Base-by-base conservation (phyloP, 1,284 basidiomycete genomes). In the Ustilago shanxiensis region DNA sequence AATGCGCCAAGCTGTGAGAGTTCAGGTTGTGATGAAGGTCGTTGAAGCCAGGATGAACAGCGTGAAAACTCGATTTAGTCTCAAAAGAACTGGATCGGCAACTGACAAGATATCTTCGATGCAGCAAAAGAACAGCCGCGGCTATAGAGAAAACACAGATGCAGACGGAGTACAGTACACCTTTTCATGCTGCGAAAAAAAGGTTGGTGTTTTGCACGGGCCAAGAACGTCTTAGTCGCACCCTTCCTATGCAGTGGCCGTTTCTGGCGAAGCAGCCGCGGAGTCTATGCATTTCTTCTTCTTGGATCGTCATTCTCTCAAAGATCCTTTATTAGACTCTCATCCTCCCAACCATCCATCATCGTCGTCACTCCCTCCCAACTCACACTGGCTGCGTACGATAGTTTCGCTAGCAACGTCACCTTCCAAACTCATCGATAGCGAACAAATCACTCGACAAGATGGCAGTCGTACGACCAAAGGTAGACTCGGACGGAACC, bases 381-480 rank as follows among this genome's bases (percentile, higher is more conserved):
- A 5, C 11, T n/a, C n/a, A 4, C 44, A 11, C 44, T 45, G n/a
- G 44, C 44, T 45, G 44, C 44, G n/a, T 20, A 45, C 35, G 9
- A 37, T 14, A 37, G 3, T 16, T 37, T 16, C 14, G 35, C 44
- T 20, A 45, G 44, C 44, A 45, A 20, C 22, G 22, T 11, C 44
- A 45, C 22, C 44, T 45, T n/a, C 31, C 31, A 33, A 37, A 37
- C 9, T 14, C 35, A 37, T 14, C 14, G 7, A 37, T 37, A 9
- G 35, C 35, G 8, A 37, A 37, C 14, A 37, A 14, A 3, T 10
- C 14, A 37, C 35, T 51, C 18, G 1, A 35, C 57, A 65, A 13
- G 28, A 72, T 72, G 69, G 53, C 66, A 37, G 51, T 77, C 26
- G 60, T 77, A 33, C 45, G 76, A 63, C 77, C 77, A 45, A 66